Conservation (phyloP, 768 basidiomycete species). For the Lepiota brunneoincarnata region DNA sequence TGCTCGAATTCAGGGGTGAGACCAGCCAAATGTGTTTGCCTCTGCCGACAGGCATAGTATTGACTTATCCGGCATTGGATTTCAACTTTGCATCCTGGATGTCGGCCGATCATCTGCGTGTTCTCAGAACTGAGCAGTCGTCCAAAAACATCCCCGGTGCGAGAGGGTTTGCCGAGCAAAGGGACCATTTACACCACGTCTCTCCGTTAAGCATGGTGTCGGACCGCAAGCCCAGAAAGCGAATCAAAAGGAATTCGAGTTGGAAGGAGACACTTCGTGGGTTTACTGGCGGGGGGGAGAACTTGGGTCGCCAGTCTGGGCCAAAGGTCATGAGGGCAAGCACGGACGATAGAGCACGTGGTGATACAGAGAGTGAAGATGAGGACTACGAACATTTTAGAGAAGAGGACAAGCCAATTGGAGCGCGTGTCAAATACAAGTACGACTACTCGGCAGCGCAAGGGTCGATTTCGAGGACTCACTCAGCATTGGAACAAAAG, state of each 20-base stretch:
- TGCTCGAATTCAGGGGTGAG: slow-evolving; percentile 62
- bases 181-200: slow-evolving; percentile 85
- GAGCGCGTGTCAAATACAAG: slow-evolving; percentile 67
- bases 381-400: slow-evolving; percentile 42
- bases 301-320: slow-evolving; percentile 6
- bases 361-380: slow-evolving; percentile 54
- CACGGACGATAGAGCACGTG: slow-evolving; percentile 44
- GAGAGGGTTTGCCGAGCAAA: slow-evolving; percentile 68
- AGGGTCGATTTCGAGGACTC: slow-evolving; percentile 26
- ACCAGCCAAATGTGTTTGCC: slow-evolving; percentile 45
- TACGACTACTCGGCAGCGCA: slow-evolving; percentile 31
- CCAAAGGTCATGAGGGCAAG: slow-evolving; percentile 6
- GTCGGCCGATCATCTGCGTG: slow-evolving; percentile 77
- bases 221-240: slow-evolving; percentile 53
- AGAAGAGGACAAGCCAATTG: slow-evolving; percentile 75
- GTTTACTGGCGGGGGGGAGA: slow-evolving; percentile 39
- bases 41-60: slow-evolving; percentile 76
- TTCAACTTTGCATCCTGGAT: slow-evolving; percentile 99
- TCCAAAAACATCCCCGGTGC: slow-evolving; percentile 76
- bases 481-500: slow-evolving; percentile 42
- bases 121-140: slow-evolving; percentile 86
- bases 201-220: slow-evolving; percentile 91
- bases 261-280: slow-evolving; percentile 60
- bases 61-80: slow-evolving; percentile 90
- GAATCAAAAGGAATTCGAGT: slow-evolving; percentile 51